Evolutionary conservation across 306 rosid genomes (phyloP), one percentile per base, ranked within the genome.

Genomic region (Pterocarpus macrocarpus): DNA sequence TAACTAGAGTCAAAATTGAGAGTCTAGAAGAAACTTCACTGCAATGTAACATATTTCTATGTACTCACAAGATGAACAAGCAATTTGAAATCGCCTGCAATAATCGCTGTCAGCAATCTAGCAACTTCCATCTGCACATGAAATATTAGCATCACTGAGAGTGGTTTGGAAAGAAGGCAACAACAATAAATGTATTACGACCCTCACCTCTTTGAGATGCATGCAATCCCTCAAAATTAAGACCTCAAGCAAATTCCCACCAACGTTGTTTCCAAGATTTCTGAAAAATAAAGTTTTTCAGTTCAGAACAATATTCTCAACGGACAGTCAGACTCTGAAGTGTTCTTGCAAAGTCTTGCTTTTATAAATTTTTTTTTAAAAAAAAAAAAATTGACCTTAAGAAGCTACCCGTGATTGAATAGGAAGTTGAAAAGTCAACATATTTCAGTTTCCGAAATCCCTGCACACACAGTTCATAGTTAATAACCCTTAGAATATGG

Each of bases 191-290:
- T 32, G 30, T 12, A 43, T 44, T 35, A 71, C n/a, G 47, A 76
- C 32, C 8, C 76, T 34, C 67, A 91, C 99, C 98, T 93, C 97
- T 92, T 89, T 95, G 68, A 95, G 94, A 92, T 93, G 99, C 97
- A 95, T 92, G 82, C 99, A 95, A 69, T 95, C 99, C 89, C 98
- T 88, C 82, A 95, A 89, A 85, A 93, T 89, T 85, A 95, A 90
- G 82, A 90, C 91, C 90, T 93, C 97, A 53, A 95, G 87, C 64
- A 82, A 82, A 88, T 80, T 90, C 47, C 91, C 99, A 69, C 94
- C 92, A 49, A 66, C 28, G 86, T 47, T 87, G 88, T 81, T 82
- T 83, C 98, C 98, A 85, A 95, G 97, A 87, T 90, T 95, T 86
- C 99, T 95, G 87, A 57, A 36, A 34, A 75, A 62, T 22, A 64